Evolutionary conservation across 2,329 filamentous ascomycete species (phyloP).

Genomic region (Monilinia polystroma): DNA sequence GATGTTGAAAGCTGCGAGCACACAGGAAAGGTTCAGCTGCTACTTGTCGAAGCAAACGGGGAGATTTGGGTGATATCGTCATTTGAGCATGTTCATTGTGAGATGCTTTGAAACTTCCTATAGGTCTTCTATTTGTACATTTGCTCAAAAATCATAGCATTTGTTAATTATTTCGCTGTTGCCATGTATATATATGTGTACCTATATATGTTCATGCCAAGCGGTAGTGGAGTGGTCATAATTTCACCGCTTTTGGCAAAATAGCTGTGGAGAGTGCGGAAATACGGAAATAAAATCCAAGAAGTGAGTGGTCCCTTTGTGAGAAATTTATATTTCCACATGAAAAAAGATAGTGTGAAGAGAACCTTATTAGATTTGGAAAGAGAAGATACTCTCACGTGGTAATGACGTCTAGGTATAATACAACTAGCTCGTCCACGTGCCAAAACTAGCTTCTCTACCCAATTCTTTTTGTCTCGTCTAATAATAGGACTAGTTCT

Average conservation of each 20-base stretch:
- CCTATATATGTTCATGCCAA: too few species aligned
- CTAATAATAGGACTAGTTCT: too few species aligned
- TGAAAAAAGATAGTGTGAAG: too few species aligned
- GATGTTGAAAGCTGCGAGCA: constrained; percentile 2
- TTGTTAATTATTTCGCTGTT: background rate
- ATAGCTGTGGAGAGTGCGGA: background rate
- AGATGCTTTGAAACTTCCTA: background rate
- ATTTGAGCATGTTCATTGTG: background rate
- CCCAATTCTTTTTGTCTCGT: too few species aligned
- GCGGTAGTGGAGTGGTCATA: background rate
- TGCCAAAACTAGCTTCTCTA: too few species aligned
- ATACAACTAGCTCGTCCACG: too few species aligned
- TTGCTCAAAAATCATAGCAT: background rate
- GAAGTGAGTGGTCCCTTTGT: too few species aligned
- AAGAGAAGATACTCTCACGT: too few species aligned
- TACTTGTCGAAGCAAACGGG: background rate
- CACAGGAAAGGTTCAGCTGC: background rate
- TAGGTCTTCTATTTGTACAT: background rate
- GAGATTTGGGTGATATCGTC: background rate
- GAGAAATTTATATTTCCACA: too few species aligned
- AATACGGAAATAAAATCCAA: background rate
- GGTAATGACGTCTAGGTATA: too few species aligned
- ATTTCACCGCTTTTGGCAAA: constrained; percentile 14
- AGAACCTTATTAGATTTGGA: too few species aligned
- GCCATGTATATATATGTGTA: background rate